Conservation (phyloP, 2,329 filamentous ascomycete genomes). For the Ophiocordyceps sinensis region DNA sequence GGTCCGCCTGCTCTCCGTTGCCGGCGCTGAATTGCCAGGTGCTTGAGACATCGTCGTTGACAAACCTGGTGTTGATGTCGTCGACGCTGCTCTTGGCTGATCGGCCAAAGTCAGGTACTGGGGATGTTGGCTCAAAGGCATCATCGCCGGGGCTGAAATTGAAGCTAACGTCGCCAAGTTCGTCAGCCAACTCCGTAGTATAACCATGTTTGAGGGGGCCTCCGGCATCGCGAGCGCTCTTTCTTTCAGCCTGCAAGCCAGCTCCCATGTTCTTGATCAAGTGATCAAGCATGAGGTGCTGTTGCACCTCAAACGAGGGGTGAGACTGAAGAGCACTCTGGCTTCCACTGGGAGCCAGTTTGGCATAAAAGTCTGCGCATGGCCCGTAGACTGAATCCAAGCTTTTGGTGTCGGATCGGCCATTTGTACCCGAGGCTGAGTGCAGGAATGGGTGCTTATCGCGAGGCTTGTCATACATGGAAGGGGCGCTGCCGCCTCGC, state of each 20-base stretch:
- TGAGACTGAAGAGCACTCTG: slow-evolving; percentile 10
- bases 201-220: not conserved
- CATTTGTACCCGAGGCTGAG: slow-evolving; percentile 6
- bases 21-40: slow-evolving; percentile 40
- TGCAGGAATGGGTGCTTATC: slow-evolving; percentile 3
- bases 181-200: slow-evolving; percentile 16
- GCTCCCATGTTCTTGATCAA: slow-evolving; percentile 19
- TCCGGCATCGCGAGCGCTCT: not conserved
- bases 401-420: slow-evolving; percentile 1
- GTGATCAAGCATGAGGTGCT: slow-evolving; percentile 20
- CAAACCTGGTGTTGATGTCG: slow-evolving; percentile 48
- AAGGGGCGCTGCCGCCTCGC: slow-evolving; percentile 15
- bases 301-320: slow-evolving; percentile 25
- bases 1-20: slow-evolving; percentile 15
- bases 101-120: slow-evolving; percentile 15
- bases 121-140: slow-evolving; percentile 19
- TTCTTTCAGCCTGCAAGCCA: slow-evolving; percentile 6
- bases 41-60: slow-evolving; percentile 28
- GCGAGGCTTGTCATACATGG: slow-evolving; percentile 30
- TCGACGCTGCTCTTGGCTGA: slow-evolving; percentile 40
- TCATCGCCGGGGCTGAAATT: slow-evolving; percentile 30
- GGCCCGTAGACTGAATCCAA: not conserved
- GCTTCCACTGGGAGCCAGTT: slow-evolving; percentile 18
- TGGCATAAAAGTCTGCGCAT: slow-evolving; percentile 2
- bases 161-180: slow-evolving; percentile 29